These are phyloP conservation scores for Boletus rufocinnamomeus DNA, from an alignment of 768 basidiomycete genomes.

Conservation along the genomic window DNA sequence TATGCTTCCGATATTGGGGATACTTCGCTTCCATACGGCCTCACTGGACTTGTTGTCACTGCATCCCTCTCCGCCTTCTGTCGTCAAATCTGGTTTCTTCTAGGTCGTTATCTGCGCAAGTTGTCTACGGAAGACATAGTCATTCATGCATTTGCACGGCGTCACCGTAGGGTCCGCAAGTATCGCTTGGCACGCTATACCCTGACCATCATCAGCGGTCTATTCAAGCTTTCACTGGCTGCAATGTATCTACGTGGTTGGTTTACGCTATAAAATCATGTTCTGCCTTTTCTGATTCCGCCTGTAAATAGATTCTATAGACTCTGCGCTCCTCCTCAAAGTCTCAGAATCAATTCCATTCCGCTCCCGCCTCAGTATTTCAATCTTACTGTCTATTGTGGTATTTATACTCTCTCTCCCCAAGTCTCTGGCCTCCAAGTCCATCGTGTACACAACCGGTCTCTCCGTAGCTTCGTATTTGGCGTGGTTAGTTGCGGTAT, in stretches of 20 bases:
- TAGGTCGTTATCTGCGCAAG: slow-evolving; percentile 69
- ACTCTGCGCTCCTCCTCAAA: slow-evolving; percentile 49
- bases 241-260: slow-evolving; percentile 67
- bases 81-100: slow-evolving; percentile 74
- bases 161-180: slow-evolving; percentile 49
- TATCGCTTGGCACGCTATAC: slow-evolving; percentile 45
- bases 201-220: slow-evolving; percentile 47
- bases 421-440: slow-evolving; percentile 54
- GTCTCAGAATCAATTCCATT: slow-evolving; percentile 39
- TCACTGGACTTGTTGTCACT: slow-evolving; percentile 53
- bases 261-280: slow-evolving; percentile 28
- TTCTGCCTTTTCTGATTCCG: slow-evolving; percentile 12
- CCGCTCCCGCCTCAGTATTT: slow-evolving; percentile 42
- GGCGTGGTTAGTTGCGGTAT: slow-evolving; percentile 57
- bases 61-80: slow-evolving; percentile 61
- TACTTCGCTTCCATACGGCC: slow-evolving; percentile 49
- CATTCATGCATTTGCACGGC: slow-evolving; percentile 59
- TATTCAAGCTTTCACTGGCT: slow-evolving; percentile 52
- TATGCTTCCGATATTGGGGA: slow-evolving; percentile 49
- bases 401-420: slow-evolving; percentile 55
- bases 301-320: slow-evolving; percentile 50
- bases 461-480: slow-evolving; percentile 61
- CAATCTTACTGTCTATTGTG: slow-evolving; percentile 43
- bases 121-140: slow-evolving; percentile 67
- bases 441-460: slow-evolving; percentile 56